phyloP scores from a whole-genome alignment of 306 rosid species.

The Lathyrus tuberosus region DNA sequence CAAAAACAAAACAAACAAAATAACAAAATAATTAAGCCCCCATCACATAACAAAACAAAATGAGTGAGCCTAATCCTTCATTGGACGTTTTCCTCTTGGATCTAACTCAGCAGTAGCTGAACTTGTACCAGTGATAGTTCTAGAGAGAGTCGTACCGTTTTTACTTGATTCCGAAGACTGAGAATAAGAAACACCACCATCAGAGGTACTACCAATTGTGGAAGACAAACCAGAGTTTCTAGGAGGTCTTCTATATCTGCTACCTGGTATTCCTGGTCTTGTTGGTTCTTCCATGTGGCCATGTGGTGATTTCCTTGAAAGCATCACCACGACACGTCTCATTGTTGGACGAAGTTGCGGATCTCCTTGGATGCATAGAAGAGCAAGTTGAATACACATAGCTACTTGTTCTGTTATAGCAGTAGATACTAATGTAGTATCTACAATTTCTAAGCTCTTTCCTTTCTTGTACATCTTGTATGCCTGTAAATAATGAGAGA shows the following conservation, averaged over 20 bases:
- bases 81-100: constrained; percentile 67
- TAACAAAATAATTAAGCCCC: not conserved
- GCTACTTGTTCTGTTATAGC: constrained; percentile 63
- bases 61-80: constrained; percentile 38
- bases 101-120: constrained; percentile 42
- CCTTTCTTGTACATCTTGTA: constrained; percentile 88
- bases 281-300: constrained; percentile 73
- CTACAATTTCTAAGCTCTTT: constrained; percentile 73
- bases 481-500: constrained; percentile 48
- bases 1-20: constrained; percentile 38
- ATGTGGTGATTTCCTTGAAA: constrained; percentile 67
- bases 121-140: constrained; percentile 42
- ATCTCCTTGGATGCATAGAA: constrained; percentile 68
- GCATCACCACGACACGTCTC: constrained; percentile 76
- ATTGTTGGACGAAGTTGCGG: constrained; percentile 72
- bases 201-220: constrained; percentile 50
- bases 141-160: constrained; percentile 17
- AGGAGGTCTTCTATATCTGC: constrained; percentile 64
- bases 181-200: constrained; percentile 47
- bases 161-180: constrained; percentile 51
- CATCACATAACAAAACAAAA: not conserved
- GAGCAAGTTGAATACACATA: constrained; percentile 53
- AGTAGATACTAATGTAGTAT: constrained; percentile 54
- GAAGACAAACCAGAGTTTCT: constrained; percentile 52
- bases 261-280: constrained; percentile 72